Conservation (phyloP, 2,329 filamentous ascomycete genomes). For the Ophiostoma piceae region DNA sequence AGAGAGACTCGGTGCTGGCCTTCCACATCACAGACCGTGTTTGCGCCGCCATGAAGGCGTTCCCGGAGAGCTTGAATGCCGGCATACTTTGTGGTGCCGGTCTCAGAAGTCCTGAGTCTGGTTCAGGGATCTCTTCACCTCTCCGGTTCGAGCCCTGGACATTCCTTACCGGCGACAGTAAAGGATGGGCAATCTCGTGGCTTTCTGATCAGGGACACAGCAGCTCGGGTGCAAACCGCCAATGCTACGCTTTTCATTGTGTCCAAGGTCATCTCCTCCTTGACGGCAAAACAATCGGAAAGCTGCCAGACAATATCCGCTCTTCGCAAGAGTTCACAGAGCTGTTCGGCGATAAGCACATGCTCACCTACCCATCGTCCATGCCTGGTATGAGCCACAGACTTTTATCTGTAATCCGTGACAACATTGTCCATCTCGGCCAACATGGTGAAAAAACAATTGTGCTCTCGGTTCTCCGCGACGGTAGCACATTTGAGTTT, state of each 20-base stretch:
- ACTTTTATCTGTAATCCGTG: constrained; percentile 25
- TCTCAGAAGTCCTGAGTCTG: neutral
- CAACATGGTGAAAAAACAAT: constrained; percentile 38
- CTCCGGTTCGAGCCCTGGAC: neutral
- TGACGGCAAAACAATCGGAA: constrained; percentile 36
- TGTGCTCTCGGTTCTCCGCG: constrained; percentile 32
- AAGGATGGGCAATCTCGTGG: constrained; percentile 17
- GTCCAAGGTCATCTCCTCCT: constrained; percentile 37
- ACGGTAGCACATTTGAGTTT: constrained; percentile 8
- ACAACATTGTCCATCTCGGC: constrained; percentile 48
- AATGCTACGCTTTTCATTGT: constrained; percentile 35
- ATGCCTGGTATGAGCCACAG: constrained; percentile 50
- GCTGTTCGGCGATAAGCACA: constrained; percentile 50
- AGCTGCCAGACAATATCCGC: constrained; percentile 49
- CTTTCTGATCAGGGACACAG: neutral
- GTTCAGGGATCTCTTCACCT: neutral
- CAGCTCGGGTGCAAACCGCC: neutral
- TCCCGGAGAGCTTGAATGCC: neutral
- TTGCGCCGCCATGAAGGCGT: neutral
- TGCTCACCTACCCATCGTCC: constrained; percentile 49
- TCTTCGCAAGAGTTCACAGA: constrained; percentile 39
- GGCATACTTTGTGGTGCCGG: constrained; percentile 5
- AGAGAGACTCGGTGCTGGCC: constrained; percentile 15
- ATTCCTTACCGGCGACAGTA: neutral
- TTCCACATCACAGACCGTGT: neutral